phyloP scores from a whole-genome alignment of 345 rosid species.

The Citropsis articulata region DNA sequence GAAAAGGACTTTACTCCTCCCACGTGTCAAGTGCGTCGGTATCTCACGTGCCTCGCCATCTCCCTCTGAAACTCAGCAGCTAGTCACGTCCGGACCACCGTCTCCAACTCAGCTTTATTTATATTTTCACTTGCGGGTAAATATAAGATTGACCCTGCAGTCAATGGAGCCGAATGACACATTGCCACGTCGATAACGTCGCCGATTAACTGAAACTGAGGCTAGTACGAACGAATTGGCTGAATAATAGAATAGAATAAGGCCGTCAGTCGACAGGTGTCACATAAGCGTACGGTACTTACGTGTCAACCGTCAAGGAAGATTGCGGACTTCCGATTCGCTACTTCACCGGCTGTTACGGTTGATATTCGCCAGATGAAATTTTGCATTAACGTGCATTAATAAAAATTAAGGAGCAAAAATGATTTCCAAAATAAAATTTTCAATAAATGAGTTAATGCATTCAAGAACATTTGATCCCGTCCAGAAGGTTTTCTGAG shows the following conservation, averaged over 20 bases:
- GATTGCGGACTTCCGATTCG: neutral
- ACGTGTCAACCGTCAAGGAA: neutral
- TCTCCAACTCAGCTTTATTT: conserved; percentile 4
- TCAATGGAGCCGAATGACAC: neutral
- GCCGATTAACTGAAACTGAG: neutral
- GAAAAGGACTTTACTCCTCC: neutral
- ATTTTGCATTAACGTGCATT: neutral
- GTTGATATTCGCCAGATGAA: too few species aligned
- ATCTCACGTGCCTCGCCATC: conserved; percentile 24
- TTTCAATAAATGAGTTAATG: too few species aligned
- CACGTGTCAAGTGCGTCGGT: conserved; percentile 34
- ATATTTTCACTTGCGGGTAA: neutral
- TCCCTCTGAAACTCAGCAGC: conserved; percentile 11
- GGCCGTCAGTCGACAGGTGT: conserved; percentile 9
- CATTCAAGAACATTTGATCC: too few species aligned
- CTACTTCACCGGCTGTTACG: neutral
- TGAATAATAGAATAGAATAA: neutral
- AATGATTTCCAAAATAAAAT: too few species aligned
- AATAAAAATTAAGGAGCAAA: neutral
- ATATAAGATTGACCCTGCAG: neutral
- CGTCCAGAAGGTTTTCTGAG: too few species aligned
- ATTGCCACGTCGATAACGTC: conserved; percentile 4
- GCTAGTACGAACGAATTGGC: neutral
- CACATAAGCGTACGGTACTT: neutral
- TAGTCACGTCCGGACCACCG: neutral